These are phyloP conservation scores for Phalaenopsis aphrodite DNA, from an alignment of 106 monocot genomes.

Conservation along the genomic window DNA sequence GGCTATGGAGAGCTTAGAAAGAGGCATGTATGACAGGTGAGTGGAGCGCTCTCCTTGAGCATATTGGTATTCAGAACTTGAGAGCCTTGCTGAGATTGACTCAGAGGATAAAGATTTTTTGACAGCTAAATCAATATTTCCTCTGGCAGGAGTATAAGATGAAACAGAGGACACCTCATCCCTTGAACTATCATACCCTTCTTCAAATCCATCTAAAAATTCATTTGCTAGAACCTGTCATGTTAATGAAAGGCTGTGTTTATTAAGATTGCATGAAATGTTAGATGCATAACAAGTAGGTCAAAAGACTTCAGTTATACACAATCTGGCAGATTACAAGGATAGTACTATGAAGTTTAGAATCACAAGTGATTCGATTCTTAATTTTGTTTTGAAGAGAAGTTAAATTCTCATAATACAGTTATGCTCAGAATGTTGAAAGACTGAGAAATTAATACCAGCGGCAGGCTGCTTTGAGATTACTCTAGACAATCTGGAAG, in stretches of 20 bases:
- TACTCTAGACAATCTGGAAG: neutral
- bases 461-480: neutral
- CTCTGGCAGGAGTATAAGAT: conserved; percentile 64
- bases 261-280: neutral
- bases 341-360: neutral
- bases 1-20: conserved; percentile 64
- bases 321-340: neutral
- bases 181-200: conserved; percentile 90
- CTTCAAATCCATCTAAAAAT: conserved; percentile 61
- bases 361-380: neutral
- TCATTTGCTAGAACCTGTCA: conserved; percentile 75
- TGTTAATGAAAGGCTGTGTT: neutral
- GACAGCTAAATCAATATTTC: conserved; percentile 37
- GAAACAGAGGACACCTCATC: conserved; percentile 97
- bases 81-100: conserved; percentile 44
- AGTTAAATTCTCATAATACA: neutral
- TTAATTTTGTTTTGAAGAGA: neutral
- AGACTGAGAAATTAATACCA: neutral
- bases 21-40: conserved; percentile 38
- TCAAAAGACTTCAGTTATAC: neutral
- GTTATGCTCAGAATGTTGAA: neutral
- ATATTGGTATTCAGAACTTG: conserved; percentile 28
- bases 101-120: conserved; percentile 64
- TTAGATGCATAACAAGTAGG: neutral
- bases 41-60: conserved; percentile 32